A percentile compares a stretch with the other conserved stretches of the same genome.
Evolutionary conservation across 139 green algal species (phyloP).

Genomic region (Coelastrella sp.): DNA sequence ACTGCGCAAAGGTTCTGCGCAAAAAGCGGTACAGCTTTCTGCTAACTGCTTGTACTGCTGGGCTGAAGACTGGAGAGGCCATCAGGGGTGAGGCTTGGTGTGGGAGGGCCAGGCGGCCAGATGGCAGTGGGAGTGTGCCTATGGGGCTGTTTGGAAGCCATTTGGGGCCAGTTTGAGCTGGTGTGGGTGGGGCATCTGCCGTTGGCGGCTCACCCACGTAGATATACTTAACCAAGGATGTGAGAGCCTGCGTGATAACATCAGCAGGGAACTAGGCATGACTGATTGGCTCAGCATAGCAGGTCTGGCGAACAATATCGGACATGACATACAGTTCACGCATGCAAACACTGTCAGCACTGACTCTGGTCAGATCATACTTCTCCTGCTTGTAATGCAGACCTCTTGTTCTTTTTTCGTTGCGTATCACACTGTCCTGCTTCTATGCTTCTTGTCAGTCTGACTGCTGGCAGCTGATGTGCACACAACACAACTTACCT

Average conservation of each 20-base stretch:
- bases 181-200: conserved; percentile 10
- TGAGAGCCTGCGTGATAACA: conserved; percentile 53
- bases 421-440: no score
- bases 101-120: conserved; percentile 17
- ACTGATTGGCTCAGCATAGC: no score
- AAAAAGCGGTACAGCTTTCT: conserved; percentile 82
- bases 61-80: conserved; percentile 16
- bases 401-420: no score
- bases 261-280: not conserved
- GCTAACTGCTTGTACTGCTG: conserved; percentile 69
- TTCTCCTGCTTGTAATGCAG: no score
- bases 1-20: conserved; percentile 70
- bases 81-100: conserved; percentile 32
- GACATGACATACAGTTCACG: no score
- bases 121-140: conserved; percentile 3
- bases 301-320: no score
- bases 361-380: no score
- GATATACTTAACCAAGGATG: conserved; percentile 67
- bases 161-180: conserved; percentile 62
- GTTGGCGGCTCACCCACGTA: conserved; percentile 50
- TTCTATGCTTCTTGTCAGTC: no score
- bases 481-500: conserved; percentile 32
- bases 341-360: no score
- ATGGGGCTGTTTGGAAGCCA: conserved; percentile 72
- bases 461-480: no score